A percentile compares a stretch with the other conserved stretches of the same genome.
These are phyloP conservation scores for Wickerhamiella occidentalis DNA, from an alignment of 805 yeast species.

Conservation along the genomic window DNA sequence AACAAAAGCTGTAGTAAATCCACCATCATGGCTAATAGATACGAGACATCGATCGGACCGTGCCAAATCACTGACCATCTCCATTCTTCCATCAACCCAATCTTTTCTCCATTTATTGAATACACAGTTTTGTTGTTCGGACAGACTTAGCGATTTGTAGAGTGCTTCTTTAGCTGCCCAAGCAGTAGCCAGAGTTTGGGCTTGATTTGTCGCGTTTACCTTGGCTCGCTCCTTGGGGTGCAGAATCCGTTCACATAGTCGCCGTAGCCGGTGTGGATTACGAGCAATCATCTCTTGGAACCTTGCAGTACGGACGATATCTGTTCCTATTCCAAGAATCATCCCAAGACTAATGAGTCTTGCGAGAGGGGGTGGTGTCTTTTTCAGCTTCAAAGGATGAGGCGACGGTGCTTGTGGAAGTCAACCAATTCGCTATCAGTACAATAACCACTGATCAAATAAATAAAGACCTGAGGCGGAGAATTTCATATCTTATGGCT, in stretches of 20 bases:
- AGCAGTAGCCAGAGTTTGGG: conserved; percentile 37
- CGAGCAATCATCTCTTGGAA: conserved; percentile 34
- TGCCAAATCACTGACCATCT: conserved; percentile 16
- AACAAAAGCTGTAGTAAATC: conserved; percentile 36
- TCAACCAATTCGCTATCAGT: too few species aligned
- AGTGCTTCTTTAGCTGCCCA: conserved; percentile 75
- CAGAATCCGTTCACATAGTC: conserved; percentile 39
- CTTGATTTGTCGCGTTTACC: conserved; percentile 17
- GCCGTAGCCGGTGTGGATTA: conserved; percentile 28
- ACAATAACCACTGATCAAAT: too few species aligned
- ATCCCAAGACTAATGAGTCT: conserved; percentile 14
- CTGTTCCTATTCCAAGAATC: conserved; percentile 45
- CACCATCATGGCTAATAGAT: conserved; percentile 56
- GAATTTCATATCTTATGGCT: too few species aligned
- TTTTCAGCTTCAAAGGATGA: too few species aligned
- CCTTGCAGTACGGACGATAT: conserved; percentile 38
- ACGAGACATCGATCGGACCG: conserved; percentile 39
- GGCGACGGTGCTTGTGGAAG: too few species aligned
- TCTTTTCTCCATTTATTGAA: conserved; percentile 39
- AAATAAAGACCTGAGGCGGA: too few species aligned
- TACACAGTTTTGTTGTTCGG: conserved; percentile 40
- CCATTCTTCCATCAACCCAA: conserved; percentile 14
- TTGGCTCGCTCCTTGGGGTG: conserved; percentile 37
- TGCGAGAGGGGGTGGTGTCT: too few species aligned
- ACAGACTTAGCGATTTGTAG: conserved; percentile 42